Conservation (phyloP, 1,284 basidiomycete genomes). For the Fomitopsis schrenkii region DNA sequence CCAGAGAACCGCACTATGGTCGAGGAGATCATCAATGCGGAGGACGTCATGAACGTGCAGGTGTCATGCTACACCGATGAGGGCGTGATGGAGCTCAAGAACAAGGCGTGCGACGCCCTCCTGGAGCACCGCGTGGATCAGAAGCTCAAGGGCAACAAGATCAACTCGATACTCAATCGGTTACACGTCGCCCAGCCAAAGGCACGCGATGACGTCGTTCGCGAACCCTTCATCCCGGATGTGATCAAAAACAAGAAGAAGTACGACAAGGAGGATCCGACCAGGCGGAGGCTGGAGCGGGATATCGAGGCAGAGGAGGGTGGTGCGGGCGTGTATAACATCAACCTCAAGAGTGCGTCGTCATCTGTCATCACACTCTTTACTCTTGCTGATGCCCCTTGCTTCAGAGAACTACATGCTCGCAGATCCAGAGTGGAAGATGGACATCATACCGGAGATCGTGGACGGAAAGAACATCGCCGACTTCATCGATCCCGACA, state of each 20-base stretch:
- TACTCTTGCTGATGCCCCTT: background rate
- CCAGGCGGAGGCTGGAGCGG: slow-evolving; percentile 64
- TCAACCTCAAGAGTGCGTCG: slow-evolving; percentile 79
- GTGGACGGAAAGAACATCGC: slow-evolving; percentile 98
- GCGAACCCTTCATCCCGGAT: slow-evolving; percentile 86
- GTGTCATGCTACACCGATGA: slow-evolving; percentile 93
- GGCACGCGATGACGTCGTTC: slow-evolving; percentile 80
- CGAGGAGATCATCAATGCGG: slow-evolving; percentile 77
- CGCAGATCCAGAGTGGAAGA: slow-evolving; percentile 92
- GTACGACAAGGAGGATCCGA: slow-evolving; percentile 84
- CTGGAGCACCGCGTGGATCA: slow-evolving; percentile 90
- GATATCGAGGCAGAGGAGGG: slow-evolving; percentile 84
- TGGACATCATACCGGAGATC: slow-evolving; percentile 94
- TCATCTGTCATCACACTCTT: background rate
- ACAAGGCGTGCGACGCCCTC: slow-evolving; percentile 87
- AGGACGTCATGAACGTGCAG: slow-evolving; percentile 72
- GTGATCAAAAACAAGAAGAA: slow-evolving; percentile 72
- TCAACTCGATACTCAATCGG: slow-evolving; percentile 88
- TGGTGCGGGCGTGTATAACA: slow-evolving; percentile 86
- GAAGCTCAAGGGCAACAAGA: slow-evolving; percentile 91
- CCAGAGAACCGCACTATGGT: slow-evolving; percentile 75
- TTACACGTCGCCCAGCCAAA: slow-evolving; percentile 92
- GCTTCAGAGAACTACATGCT: slow-evolving; percentile 86
- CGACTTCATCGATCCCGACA: slow-evolving; percentile 99
- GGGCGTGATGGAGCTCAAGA: slow-evolving; percentile 93